Evolutionary conservation across 2,329 filamentous ascomycete species (phyloP).

Genomic region (Ceratocystis huliohia): DNA sequence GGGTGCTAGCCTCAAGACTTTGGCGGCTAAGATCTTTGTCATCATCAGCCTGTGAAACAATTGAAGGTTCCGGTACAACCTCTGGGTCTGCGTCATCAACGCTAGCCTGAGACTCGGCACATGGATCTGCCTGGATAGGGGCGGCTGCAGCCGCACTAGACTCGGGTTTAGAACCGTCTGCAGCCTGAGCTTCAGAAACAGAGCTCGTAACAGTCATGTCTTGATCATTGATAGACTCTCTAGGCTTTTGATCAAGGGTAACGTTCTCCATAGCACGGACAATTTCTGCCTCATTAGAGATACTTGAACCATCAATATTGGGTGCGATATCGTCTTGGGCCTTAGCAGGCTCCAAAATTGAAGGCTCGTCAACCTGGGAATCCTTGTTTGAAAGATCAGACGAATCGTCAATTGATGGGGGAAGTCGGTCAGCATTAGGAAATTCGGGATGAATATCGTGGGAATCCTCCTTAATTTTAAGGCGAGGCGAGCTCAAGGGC

Average conservation of each 20-base stretch:
- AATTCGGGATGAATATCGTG: conserved; percentile 37
- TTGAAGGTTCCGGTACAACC: conserved; percentile 20
- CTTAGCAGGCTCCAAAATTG: conserved; percentile 7
- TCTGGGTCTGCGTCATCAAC: conserved; percentile 10
- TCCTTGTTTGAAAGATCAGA: conserved; percentile 16
- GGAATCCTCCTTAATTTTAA: conserved; percentile 41
- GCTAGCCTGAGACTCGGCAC: not conserved
- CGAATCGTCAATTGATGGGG: conserved; percentile 8
- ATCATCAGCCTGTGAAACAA: conserved; percentile 21
- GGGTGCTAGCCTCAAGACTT: conserved; percentile 15
- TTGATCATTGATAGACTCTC: not conserved
- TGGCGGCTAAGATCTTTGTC: conserved; percentile 18
- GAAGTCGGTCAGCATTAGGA: conserved; percentile 22
- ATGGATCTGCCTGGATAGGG: not conserved
- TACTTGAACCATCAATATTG: not conserved
- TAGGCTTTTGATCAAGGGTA: not conserved
- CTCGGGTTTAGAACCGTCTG: too few relatives aligned
- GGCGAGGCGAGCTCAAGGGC: conserved; percentile 54
- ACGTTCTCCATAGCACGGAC: conserved; percentile 14
- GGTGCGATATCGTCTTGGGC: not conserved
- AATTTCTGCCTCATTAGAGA: conserved; percentile 15
- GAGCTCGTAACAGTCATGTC: not conserved
- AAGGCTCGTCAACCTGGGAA: conserved; percentile 12
- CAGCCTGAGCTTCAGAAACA: not conserved
- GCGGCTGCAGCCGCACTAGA: too few relatives aligned